phyloP scores from a whole-genome alignment of 352 stramenopile genomes.

The Pythium brachiatum region DNA sequence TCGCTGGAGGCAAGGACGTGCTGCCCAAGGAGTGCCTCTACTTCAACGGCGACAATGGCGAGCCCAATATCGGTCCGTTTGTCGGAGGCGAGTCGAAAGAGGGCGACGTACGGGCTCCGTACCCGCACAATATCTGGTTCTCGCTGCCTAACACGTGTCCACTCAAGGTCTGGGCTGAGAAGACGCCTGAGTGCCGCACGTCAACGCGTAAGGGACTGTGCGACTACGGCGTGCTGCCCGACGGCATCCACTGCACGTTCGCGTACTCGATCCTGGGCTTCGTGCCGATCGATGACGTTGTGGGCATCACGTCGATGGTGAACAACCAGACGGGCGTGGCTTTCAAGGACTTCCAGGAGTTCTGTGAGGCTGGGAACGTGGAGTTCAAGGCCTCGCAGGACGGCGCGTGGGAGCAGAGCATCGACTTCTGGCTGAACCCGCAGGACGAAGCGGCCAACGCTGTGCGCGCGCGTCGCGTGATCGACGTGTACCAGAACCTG shows the following conservation, averaged over 20 bases:
- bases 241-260: constrained; percentile 38
- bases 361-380: constrained; percentile 26
- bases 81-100: constrained; percentile 49
- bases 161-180: constrained; percentile 40
- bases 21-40: constrained; percentile 61
- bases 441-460: constrained; percentile 25
- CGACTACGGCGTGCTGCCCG: constrained; percentile 18
- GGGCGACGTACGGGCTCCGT: constrained; percentile 52
- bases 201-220: constrained; percentile 26
- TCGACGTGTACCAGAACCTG: constrained; percentile 28
- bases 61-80: constrained; percentile 68
- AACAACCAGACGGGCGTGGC: constrained; percentile 14
- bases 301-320: constrained; percentile 36
- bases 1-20: constrained; percentile 22
- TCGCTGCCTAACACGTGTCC: constrained; percentile 78
- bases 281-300: constrained; percentile 34
- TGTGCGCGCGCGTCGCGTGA: constrained; percentile 16
- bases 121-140: constrained; percentile 75
- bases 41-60: constrained; percentile 63
- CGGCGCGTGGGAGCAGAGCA: constrained; percentile 14
- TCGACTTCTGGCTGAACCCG: constrained; percentile 33
- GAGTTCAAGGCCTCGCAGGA: constrained; percentile 29
- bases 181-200: constrained; percentile 24
- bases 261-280: constrained; percentile 33
- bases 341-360: constrained; percentile 28